A percentile compares a stretch with the other conserved stretches of the same genome.
Conservation (phyloP, 2,329 filamentous ascomycete genomes). For the Trichoderma sp. region DNA sequence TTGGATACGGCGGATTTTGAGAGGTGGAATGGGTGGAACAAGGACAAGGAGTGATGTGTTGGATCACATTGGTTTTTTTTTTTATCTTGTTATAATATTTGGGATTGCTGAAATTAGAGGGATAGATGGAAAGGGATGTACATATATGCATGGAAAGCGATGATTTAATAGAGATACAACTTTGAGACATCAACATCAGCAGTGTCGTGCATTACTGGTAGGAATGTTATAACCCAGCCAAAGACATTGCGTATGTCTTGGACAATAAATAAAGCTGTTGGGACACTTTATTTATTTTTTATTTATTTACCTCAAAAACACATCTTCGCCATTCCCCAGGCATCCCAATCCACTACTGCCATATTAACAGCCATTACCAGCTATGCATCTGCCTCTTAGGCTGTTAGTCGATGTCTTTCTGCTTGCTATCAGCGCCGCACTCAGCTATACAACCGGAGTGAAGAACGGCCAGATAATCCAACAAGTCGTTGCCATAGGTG, state of each 20-base stretch:
- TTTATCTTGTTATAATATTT: not conserved
- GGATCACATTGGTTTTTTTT: not conserved
- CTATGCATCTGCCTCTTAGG: not conserved
- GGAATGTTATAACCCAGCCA: not conserved
- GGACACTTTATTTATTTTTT: too few species aligned
- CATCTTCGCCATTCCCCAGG: too few species aligned
- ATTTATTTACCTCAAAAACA: too few species aligned
- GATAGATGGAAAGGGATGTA: not conserved
- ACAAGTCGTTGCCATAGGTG: not conserved
- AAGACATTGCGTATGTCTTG: not conserved
- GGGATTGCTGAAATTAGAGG: not conserved
- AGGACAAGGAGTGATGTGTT: not conserved
- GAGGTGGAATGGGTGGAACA: constrained; percentile 33
- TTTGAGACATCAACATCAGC: not conserved
- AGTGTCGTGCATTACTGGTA: not conserved
- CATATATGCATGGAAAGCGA: not conserved
- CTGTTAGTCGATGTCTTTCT: not conserved
- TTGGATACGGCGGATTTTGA: constrained; percentile 40
- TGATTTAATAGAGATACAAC: not conserved
- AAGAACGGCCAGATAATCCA: not conserved
- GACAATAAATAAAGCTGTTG: not conserved
- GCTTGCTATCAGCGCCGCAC: not conserved
- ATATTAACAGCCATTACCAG: not conserved
- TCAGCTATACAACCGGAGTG: not conserved
- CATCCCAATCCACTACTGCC: not conserved